Evolutionary conservation across 2,329 filamentous ascomycete genomes (phyloP), one percentile per base, ranked within the genome.

Genomic region (Aspergillus sojae): DNA sequence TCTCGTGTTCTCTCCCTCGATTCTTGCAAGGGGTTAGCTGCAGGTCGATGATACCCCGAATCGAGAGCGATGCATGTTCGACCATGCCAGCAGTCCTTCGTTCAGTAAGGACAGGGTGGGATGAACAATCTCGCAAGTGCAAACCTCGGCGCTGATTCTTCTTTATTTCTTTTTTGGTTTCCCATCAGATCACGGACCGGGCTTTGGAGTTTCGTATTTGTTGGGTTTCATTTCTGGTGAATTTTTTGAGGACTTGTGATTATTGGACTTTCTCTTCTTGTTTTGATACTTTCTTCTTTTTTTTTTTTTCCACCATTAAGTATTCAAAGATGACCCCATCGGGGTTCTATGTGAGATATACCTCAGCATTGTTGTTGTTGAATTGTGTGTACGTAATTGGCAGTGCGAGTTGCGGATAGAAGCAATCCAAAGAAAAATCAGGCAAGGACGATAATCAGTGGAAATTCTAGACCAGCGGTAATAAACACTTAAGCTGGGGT

Each of bases 211-310:
- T 65, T 50, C n/a, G 53, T 41, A 58, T 59, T 28, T 61, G 57
- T 48, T 34, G 50, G 52, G 43, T 54, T 63, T 61, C 54, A 45
- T 61, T 69, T 67, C 61, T 68, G 57, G 56, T 67, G 59, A 63
- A 62, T 62, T 52, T 59, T 50, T 64, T 58, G 48, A 52, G 28
- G 28, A 52, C 16, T 26, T 55, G 30, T 55, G 30, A 36, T 55
- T 55, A 23, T 6, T 39, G 11, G 11, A 23, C 9, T 55, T 53
- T 53, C 19, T 16, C 16, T 55, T 39, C 21, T 55, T 55, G n/a
- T 39, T 39, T 55, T 39, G 19, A 14, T 55, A 23, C 4, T 36
- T 39, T 36, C 28, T 23, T 19, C 26, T 16, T 23, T 2, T 36
- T 9, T 36, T 36, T 23, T 39, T 9, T n/a, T 5, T 5, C 9